Percentiles rank a stretch among this genome's conserved stretches.
Conservation (phyloP, 768 basidiomycete species). For the Arthromyces matolae region DNA sequence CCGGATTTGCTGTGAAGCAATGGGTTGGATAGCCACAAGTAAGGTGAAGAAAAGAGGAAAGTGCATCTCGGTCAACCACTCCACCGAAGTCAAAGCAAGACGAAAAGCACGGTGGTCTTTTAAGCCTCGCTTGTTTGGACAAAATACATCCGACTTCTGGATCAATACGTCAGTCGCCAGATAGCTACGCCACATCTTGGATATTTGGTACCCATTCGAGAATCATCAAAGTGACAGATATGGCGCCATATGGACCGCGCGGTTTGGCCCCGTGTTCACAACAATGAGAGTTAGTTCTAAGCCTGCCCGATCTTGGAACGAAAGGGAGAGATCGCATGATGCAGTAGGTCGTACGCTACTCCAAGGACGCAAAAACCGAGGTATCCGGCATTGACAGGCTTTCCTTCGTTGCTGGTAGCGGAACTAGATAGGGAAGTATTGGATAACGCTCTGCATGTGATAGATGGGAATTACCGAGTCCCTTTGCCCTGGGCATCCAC, state of each 20-base stretch:
- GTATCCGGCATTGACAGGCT: not conserved
- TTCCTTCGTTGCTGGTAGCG: not conserved
- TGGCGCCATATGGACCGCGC: not conserved
- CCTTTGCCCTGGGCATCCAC: no score
- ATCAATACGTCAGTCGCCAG: not conserved
- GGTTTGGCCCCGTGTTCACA: not conserved
- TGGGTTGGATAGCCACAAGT: constrained; percentile 3
- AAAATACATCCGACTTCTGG: not conserved
- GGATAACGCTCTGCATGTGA: not conserved
- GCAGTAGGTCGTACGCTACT: not conserved
- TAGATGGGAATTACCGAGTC: no score
- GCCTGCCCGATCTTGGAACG: not conserved
- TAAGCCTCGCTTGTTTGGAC: not conserved
- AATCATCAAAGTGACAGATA: not conserved
- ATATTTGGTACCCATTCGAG: no score
- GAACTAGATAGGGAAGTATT: not conserved
- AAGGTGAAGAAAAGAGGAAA: constrained; percentile 6
- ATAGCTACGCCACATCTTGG: not conserved
- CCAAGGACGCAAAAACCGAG: not conserved
- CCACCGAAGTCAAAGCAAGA: no score
- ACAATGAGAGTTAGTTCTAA: not conserved
- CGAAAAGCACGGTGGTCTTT: constrained; percentile 1
- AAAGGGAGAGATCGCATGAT: constrained; percentile 1
- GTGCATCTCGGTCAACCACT: not conserved
- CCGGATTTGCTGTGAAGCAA: constrained; percentile 21